Base-by-base conservation (phyloP, 768 basidiomycete species). In the Amylocystis lapponica region DNA sequence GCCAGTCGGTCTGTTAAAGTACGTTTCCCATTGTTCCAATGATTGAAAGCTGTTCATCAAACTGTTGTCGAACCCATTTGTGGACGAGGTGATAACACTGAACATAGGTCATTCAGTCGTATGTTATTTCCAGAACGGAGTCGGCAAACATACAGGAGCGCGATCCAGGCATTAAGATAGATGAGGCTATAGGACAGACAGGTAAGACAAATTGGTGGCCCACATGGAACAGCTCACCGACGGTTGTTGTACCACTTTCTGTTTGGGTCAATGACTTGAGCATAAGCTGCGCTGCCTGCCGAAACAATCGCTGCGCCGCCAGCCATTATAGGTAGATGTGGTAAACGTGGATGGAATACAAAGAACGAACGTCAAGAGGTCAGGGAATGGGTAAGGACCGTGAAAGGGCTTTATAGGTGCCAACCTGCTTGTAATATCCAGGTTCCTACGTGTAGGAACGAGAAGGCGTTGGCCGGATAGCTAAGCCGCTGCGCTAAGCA, bases 21-120 rank as follows among this genome's bases (percentile, higher is more conserved):
- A 82, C 7, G 47, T 35, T 36, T 68, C 60, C 86, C 86, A 89
- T 50, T 81, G 75, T 14, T 55, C 42, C 46, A 87, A 67, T 35
- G 76, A 75, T 62, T 89, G 86, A 31, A 89, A 68, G 59, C 81
- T 82, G 62, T 87, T 86, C 83, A 86, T 83, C 77, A 86, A 78
- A 59, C 76, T 79, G 47, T 82, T 81, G 54, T 86, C 85, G 57
- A 80, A 86, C 39, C 84, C 85, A 58, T 79, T 83, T 36, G 79
- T 83, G 12, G 81, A 82, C 20, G 83, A 84, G 10, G 83, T 86
- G 56, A 86, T 81, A 49, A 86, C 76, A 37, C 81, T 82, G 41
- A 17, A 36, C 21, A 36, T 6, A 22, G 4, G n/a, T 27, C 12
- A 2, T 20, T 48, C n/a, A 47, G 37, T 36, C n/a, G 31, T 14